A percentile compares a stretch with the other conserved stretches of the same genome.
These are phyloP conservation scores for Chaetomium sp. DNA, from an alignment of 2,329 filamentous ascomycete genomes.

Conservation along the genomic window DNA sequence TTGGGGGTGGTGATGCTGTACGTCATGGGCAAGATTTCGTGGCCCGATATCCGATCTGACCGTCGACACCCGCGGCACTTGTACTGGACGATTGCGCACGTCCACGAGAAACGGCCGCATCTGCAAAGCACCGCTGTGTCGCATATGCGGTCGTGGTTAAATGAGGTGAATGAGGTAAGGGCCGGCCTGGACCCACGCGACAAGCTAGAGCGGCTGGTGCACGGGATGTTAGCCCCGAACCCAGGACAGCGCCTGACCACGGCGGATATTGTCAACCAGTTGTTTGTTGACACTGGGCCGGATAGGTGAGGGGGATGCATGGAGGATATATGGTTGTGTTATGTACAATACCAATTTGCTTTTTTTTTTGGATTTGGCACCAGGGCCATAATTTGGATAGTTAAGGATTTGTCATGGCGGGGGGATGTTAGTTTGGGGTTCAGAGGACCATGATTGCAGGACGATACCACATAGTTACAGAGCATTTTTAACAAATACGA, in stretches of 20 bases:
- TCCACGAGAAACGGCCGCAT: conserved; percentile 41
- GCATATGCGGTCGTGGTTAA: conserved; percentile 53
- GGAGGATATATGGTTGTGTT: too few species aligned
- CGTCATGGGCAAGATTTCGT: conserved; percentile 47
- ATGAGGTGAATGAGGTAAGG: conserved; percentile 45
- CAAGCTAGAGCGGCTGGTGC: conserved; percentile 44
- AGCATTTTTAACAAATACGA: too few species aligned
- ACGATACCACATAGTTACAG: too few species aligned
- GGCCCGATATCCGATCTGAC: conserved; percentile 46
- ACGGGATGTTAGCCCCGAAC: conserved; percentile 48
- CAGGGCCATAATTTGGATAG: too few species aligned
- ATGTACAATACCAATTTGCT: too few species aligned
- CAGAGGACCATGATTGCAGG: too few species aligned
- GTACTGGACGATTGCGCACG: conserved; percentile 53
- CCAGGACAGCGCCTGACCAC: conserved; percentile 48
- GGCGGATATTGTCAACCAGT: conserved; percentile 42
- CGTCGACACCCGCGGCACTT: conserved; percentile 43
- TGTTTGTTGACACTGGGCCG: conserved; percentile 29
- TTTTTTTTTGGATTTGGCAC: too few species aligned
- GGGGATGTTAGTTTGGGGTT: too few species aligned
- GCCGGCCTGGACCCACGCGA: conserved; percentile 41
- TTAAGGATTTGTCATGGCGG: too few species aligned
- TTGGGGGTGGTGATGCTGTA: conserved; percentile 57
- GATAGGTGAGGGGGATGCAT: conserved; percentile 20
- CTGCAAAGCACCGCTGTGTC: conserved; percentile 32